Evolutionary conservation across 1,284 basidiomycete genomes (phyloP).

Genomic region (Ceratobasidium sp.): DNA sequence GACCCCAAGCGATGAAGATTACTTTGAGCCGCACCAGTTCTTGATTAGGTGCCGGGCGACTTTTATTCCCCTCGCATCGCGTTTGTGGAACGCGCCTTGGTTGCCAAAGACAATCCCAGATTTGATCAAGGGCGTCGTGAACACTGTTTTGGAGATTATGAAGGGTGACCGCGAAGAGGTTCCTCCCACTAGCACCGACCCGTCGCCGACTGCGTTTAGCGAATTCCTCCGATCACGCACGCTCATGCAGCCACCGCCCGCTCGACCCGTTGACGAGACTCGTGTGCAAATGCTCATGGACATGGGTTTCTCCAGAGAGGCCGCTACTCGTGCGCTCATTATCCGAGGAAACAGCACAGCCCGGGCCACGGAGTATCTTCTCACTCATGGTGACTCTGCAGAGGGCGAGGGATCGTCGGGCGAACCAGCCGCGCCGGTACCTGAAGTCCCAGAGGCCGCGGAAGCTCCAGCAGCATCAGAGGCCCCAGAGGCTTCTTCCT

Average conservation of each 20-base stretch:
- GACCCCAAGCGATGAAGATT: slow-evolving; percentile 72
- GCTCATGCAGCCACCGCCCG: slow-evolving; percentile 44
- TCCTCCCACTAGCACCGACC: not conserved
- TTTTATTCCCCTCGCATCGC: slow-evolving; percentile 69
- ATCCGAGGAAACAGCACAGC: slow-evolving; percentile 89
- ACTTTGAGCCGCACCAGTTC: slow-evolving; percentile 86
- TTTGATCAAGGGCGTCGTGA: slow-evolving; percentile 76
- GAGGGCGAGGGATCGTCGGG: slow-evolving; percentile 46
- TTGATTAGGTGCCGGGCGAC: slow-evolving; percentile 80
- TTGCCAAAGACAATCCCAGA: slow-evolving; percentile 73
- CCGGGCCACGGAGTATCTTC: slow-evolving; percentile 87
- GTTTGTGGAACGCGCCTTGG: slow-evolving; percentile 88
- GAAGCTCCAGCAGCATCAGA: no score
- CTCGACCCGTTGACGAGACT: slow-evolving; percentile 69
- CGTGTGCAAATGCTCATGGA: slow-evolving; percentile 85
- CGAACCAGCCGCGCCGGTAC: slow-evolving; percentile 52
- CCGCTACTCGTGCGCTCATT: slow-evolving; percentile 81
- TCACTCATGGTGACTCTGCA: slow-evolving; percentile 82
- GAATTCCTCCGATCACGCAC: slow-evolving; percentile 37
- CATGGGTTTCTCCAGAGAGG: slow-evolving; percentile 93
- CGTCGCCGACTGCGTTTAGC: slow-evolving; percentile 7
- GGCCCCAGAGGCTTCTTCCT: slow-evolving; percentile 10
- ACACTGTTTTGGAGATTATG: slow-evolving; percentile 81
- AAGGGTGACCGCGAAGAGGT: slow-evolving; percentile 77
- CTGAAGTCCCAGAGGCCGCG: no score